These are phyloP conservation scores for Ceratocystis albifundus DNA, from an alignment of 2,329 filamentous ascomycete genomes.

Conservation along the genomic window DNA sequence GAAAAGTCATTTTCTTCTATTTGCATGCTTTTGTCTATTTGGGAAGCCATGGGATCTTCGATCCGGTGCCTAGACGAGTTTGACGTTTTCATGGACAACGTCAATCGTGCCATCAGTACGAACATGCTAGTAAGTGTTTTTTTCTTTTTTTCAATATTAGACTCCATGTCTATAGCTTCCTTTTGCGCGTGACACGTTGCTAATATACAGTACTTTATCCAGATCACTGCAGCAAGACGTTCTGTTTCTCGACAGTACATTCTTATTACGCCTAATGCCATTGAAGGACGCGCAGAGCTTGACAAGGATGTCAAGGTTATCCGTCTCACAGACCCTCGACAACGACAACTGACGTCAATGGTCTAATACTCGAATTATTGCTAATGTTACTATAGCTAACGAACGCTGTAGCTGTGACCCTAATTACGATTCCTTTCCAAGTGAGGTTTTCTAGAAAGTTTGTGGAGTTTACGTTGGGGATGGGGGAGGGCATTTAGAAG, in stretches of 20 bases:
- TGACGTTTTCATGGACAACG: slow-evolving; percentile 98
- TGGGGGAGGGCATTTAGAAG: not conserved
- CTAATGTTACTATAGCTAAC: not conserved
- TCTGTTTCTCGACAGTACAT: slow-evolving; percentile 91
- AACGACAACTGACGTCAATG: slow-evolving; percentile 31
- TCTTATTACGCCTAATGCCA: slow-evolving; percentile 86
- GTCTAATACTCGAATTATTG: not conserved
- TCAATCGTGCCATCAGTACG: slow-evolving; percentile 87
- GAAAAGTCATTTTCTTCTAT: slow-evolving; percentile 98
- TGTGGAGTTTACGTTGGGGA: not conserved
- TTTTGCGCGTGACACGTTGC: not conserved
- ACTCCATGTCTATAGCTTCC: not conserved
- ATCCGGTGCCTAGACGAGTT: slow-evolving; percentile 95
- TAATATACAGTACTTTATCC: not conserved
- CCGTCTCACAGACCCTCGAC: slow-evolving; percentile 51
- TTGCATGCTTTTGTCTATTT: slow-evolving; percentile 80
- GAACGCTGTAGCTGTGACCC: too few relatives aligned
- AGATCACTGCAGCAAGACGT: slow-evolving; percentile 56
- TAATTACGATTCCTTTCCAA: not conserved
- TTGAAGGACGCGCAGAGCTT: slow-evolving; percentile 47
- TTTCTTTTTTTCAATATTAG: not conserved
- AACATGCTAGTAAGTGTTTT: slow-evolving; percentile 66
- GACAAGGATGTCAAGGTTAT: slow-evolving; percentile 68
- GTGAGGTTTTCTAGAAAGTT: not conserved
- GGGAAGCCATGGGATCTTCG: slow-evolving; percentile 96